These are phyloP conservation scores for Canavalia gladiata DNA, from an alignment of 306 rosid species.

Conservation along the genomic window DNA sequence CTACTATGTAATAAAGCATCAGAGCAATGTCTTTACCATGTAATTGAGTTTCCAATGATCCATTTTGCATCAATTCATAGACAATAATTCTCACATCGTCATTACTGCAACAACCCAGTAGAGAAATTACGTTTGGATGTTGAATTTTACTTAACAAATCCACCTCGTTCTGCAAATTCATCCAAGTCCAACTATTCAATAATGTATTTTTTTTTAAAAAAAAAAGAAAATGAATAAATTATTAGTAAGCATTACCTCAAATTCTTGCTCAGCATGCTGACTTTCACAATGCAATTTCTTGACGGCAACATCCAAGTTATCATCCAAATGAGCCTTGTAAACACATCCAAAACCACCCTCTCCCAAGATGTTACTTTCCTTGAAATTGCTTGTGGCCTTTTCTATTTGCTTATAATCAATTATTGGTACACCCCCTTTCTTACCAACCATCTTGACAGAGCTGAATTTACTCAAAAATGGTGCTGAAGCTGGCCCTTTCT, in stretches of 20 bases:
- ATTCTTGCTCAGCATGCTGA: conserved; percentile 78
- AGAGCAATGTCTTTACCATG: conserved; percentile 69
- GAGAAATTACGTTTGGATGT: conserved; percentile 83
- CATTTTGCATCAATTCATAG: conserved; percentile 93
- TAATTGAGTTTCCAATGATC: conserved; percentile 91
- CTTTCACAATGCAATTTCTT: conserved; percentile 77
- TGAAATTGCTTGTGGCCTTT: conserved; percentile 74
- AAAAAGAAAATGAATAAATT: not conserved
- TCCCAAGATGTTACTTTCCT: conserved; percentile 81
- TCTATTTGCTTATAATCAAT: conserved; percentile 81
- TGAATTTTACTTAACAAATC: conserved; percentile 82
- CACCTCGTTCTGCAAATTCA: conserved; percentile 89
- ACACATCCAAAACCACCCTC: conserved; percentile 98
- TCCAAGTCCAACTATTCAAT: conserved; percentile 41
- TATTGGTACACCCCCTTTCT: conserved; percentile 71
- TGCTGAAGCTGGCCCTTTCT: conserved; percentile 68
- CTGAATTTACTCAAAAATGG: conserved; percentile 72
- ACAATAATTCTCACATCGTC: conserved; percentile 73
- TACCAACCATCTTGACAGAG: conserved; percentile 68
- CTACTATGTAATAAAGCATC: not conserved
- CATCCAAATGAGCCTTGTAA: conserved; percentile 81
- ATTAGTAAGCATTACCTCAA: conserved; percentile 61
- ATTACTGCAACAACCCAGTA: conserved; percentile 79
- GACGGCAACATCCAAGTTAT: conserved; percentile 77
- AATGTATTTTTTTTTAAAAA: no score